These are phyloP conservation scores for Blastobotrys muscicola DNA, from an alignment of 805 yeast genomes.

Conservation along the genomic window DNA sequence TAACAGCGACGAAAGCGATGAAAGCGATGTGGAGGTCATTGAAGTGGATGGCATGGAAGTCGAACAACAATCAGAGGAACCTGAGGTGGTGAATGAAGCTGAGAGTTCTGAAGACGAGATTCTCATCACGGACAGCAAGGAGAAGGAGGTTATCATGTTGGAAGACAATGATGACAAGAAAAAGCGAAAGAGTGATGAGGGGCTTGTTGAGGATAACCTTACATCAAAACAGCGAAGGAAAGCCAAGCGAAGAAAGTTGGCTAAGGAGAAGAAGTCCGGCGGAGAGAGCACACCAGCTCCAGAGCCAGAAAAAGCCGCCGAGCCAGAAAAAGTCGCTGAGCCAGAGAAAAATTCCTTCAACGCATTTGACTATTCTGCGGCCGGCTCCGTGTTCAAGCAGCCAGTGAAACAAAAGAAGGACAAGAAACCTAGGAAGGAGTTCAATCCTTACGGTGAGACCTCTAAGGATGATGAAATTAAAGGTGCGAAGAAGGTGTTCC, in stretches of 20 bases:
- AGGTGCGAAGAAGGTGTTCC: conserved; percentile 10
- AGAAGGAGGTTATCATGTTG: conserved; percentile 2
- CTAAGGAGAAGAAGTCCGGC: conserved; percentile 4
- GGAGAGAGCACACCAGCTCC: background rate
- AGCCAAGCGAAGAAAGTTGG: conserved; percentile 10
- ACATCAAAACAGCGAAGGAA: conserved; percentile 8
- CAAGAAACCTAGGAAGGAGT: conserved; percentile 6
- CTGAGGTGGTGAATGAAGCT: conserved; percentile 1
- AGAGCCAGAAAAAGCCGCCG: background rate
- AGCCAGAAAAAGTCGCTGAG: conserved; percentile 4
- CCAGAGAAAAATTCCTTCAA: conserved; percentile 10
- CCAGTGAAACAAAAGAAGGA: conserved; percentile 5
- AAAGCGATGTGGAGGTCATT: background rate
- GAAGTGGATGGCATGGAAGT: conserved; percentile 5
- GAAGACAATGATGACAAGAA: background rate
- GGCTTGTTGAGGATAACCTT: background rate
- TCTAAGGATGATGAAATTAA: conserved; percentile 11
- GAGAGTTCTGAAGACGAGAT: conserved; percentile 1
- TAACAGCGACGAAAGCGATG: conserved; percentile 2
- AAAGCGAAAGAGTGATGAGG: conserved; percentile 2
- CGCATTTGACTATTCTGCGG: conserved; percentile 22
- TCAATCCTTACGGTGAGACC: conserved; percentile 16
- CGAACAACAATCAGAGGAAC: conserved; percentile 1
- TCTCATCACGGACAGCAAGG: background rate
- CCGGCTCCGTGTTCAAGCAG: conserved; percentile 17